phyloP scores from a whole-genome alignment of 2,329 filamentous ascomycete genomes.

The Sporothrix mexicana region DNA sequence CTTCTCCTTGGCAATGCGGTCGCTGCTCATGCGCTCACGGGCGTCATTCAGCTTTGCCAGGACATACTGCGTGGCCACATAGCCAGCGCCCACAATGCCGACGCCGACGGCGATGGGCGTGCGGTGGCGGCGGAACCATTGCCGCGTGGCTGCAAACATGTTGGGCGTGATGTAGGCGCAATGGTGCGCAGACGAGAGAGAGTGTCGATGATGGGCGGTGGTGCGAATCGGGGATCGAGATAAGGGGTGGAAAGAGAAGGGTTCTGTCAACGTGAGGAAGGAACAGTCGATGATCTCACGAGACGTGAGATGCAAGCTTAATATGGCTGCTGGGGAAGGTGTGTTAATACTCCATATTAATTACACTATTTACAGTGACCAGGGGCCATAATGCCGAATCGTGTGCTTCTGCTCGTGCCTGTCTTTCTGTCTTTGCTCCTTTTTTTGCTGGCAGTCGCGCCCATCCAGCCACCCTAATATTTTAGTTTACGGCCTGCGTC shows the following conservation, averaged over 20 bases:
- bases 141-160: constrained; percentile 76
- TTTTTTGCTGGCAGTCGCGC: background rate
- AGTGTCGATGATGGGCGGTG: constrained; percentile 31
- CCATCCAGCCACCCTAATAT: constrained; percentile 20
- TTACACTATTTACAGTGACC: background rate
- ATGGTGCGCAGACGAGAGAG: background rate
- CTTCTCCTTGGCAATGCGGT: constrained; percentile 97
- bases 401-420: constrained; percentile 9
- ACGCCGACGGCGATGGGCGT: constrained; percentile 87
- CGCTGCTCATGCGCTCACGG: constrained; percentile 93
- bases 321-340: background rate
- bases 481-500: background rate
- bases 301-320: constrained; percentile 15
- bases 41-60: constrained; percentile 89
- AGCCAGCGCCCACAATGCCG: constrained; percentile 86
- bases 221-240: background rate
- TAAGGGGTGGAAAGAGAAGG: background rate
- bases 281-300: constrained; percentile 16
- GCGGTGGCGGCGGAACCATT: constrained; percentile 91
- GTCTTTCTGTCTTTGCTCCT: background rate
- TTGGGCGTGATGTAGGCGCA: constrained; percentile 18
- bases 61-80: constrained; percentile 91
- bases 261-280: background rate
- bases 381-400: constrained; percentile 4
- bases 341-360: background rate